phyloP scores from a whole-genome alignment of 805 yeast species.

The Cyberlindnera xylosilytica region DNA sequence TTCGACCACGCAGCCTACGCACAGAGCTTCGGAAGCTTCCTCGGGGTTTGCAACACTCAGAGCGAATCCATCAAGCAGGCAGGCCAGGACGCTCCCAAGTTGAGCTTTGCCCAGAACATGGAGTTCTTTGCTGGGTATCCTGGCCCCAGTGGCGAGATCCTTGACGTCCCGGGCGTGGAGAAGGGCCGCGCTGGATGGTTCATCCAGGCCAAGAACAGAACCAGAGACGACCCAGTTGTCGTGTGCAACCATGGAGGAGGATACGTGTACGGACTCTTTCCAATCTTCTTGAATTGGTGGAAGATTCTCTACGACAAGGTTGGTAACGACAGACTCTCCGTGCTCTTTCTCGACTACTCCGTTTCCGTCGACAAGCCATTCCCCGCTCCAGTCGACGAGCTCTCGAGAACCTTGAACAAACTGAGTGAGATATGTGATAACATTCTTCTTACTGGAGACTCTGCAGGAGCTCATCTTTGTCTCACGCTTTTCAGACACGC shows the following conservation, averaged over 20 bases:
- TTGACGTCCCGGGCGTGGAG: conserved; percentile 1
- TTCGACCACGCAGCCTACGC: no score
- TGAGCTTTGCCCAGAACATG: no score
- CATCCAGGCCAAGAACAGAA: conserved; percentile 29
- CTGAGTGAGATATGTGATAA: conserved; percentile 15
- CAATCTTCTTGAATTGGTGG: conserved; percentile 3
- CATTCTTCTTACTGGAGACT: conserved; percentile 28
- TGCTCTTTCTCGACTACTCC: conserved; percentile 28
- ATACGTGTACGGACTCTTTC: conserved; percentile 11
- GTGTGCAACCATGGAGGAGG: conserved; percentile 17
- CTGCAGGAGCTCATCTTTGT: conserved; percentile 30
- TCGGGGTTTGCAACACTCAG: no score
- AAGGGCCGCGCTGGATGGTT: conserved; percentile 8
- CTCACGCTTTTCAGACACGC: conserved; percentile 15
- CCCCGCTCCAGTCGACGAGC: conserved; percentile 29
- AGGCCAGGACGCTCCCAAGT: no score
- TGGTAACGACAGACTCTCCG: conserved; percentile 18
- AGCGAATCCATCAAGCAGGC: no score
- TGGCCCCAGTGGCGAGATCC: neutral
- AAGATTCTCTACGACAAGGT: neutral
- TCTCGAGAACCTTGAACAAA: conserved; percentile 15
- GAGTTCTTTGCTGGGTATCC: no score
- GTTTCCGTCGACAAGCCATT: conserved; percentile 21
- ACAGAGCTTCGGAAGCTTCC: no score
- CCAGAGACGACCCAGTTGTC: conserved; percentile 13